Conservation (phyloP, 169 alveolate genomes). For the Cystoisospora suis region DNA sequence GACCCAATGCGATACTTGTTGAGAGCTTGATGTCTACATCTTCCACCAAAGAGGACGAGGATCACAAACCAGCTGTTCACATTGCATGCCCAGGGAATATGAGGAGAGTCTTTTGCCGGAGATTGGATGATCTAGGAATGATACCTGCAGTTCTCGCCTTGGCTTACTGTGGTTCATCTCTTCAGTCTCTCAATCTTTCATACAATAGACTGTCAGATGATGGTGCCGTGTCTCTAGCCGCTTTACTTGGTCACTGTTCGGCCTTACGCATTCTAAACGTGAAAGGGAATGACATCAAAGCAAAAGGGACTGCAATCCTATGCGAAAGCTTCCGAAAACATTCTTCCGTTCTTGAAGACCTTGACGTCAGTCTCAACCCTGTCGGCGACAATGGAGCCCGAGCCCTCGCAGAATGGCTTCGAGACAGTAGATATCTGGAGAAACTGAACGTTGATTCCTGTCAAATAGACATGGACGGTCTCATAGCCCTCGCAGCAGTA, state of each 20-base stretch:
- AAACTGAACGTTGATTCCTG: neutral
- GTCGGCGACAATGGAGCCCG: neutral
- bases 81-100: conserved; percentile 1
- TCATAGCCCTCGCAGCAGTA: neutral
- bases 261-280: neutral
- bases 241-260: neutral
- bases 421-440: neutral
- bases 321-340: neutral
- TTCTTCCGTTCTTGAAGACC: neutral
- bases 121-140: neutral
- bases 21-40: too few species aligned
- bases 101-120: neutral
- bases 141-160: neutral
- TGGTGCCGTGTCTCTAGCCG: neutral
- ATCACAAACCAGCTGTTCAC: too few species aligned
- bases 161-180: neutral
- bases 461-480: neutral
- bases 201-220: neutral
- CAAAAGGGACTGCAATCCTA: neutral
- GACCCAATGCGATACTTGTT: too few species aligned
- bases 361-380: conserved; percentile 19
- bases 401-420: conserved; percentile 16
- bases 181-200: conserved; percentile 4
- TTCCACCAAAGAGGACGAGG: too few species aligned
- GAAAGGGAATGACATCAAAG: neutral